Conservation (phyloP, 192 early-diverging fungal species). For the Ramicandelaber brevisporus region DNA sequence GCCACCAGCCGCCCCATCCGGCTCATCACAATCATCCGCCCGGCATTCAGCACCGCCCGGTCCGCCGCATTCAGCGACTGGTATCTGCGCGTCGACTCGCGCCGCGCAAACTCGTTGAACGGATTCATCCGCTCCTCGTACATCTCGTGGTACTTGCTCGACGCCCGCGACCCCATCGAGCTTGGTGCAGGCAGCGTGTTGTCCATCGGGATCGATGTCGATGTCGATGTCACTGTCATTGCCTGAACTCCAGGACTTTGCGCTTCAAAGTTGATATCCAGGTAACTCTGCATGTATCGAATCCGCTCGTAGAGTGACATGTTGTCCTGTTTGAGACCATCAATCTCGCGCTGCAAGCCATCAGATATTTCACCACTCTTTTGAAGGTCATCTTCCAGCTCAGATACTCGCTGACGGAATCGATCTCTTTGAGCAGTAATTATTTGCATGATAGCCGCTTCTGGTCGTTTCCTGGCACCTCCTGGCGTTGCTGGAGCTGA, state of each 20-base stretch:
- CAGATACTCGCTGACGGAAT: slow-evolving; percentile 66
- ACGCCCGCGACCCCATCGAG: slow-evolving; percentile 13
- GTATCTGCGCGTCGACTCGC: slow-evolving; percentile 42
- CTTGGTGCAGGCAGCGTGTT: slow-evolving; percentile 1
- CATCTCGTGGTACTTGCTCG: slow-evolving; percentile 39
- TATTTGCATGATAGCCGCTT: slow-evolving; percentile 47
- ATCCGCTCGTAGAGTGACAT: slow-evolving; percentile 74
- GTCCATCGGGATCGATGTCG: slow-evolving; percentile 12
- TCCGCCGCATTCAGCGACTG: slow-evolving; percentile 52
- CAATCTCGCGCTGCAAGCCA: slow-evolving; percentile 28
- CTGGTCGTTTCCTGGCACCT: too few species aligned
- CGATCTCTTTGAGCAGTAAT: slow-evolving; percentile 71
- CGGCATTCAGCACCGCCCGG: too few species aligned
- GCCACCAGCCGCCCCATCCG: too few species aligned
- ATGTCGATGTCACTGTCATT: slow-evolving; percentile 6
- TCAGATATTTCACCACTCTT: slow-evolving; percentile 24
- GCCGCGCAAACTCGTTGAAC: slow-evolving; percentile 55
- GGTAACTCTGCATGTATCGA: slow-evolving; percentile 60
- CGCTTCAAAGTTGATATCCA: slow-evolving; percentile 6
- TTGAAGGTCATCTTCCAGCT: slow-evolving; percentile 50
- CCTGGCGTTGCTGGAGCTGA: too few species aligned
- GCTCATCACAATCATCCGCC: too few species aligned
- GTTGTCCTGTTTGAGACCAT: slow-evolving; percentile 55
- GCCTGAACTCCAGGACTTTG: slow-evolving; percentile 3
- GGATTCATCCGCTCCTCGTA: slow-evolving; percentile 83